A percentile compares a stretch with the other conserved stretches of the same genome.
Evolutionary conservation across 2,329 filamentous ascomycete genomes (phyloP).

Genomic region (Penicillium olsonii): DNA sequence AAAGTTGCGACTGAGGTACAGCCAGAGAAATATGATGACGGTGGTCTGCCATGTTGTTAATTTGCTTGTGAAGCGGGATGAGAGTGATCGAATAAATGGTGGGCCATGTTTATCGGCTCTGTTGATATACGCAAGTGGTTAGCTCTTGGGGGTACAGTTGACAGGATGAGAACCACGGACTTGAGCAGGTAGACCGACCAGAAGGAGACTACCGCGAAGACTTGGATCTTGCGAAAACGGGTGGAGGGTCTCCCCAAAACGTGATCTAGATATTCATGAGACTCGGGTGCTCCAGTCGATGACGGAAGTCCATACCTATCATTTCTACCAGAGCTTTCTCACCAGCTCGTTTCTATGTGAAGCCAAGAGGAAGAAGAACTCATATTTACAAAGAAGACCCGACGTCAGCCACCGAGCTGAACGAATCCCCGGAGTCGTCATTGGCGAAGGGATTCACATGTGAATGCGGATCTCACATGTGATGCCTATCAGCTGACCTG

Average conservation of each 20-base stretch:
- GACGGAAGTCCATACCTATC: slow-evolving; percentile 30
- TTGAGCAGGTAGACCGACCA: slow-evolving; percentile 84
- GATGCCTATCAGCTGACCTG: slow-evolving; percentile 7
- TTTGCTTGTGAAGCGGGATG: slow-evolving; percentile 66
- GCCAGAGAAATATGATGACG: slow-evolving; percentile 81
- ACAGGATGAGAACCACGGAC: slow-evolving; percentile 47
- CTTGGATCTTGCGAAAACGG: slow-evolving; percentile 88
- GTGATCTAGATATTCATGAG: slow-evolving; percentile 63
- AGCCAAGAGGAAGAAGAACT: background rate
- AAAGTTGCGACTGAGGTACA: slow-evolving; percentile 91
- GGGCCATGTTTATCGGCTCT: slow-evolving; percentile 89
- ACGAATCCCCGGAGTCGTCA: background rate
- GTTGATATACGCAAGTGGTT: slow-evolving; percentile 5
- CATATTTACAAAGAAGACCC: background rate
- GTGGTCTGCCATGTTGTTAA: slow-evolving; percentile 90
- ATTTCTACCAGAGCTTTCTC: slow-evolving; percentile 19
- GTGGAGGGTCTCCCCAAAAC: slow-evolving; percentile 86
- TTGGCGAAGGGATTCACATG: background rate
- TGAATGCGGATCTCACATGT: slow-evolving; percentile 10
- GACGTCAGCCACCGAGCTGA: background rate
- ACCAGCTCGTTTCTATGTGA: slow-evolving; percentile 5
- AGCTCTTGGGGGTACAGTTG: background rate
- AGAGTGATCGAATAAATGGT: slow-evolving; percentile 70
- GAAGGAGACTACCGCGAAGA: slow-evolving; percentile 85
- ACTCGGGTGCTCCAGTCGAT: background rate